A percentile compares a stretch with the other conserved stretches of the same genome.
Conservation (phyloP, 192 early-diverging fungal genomes). For the Rhizoclosmatium globosum region DNA sequence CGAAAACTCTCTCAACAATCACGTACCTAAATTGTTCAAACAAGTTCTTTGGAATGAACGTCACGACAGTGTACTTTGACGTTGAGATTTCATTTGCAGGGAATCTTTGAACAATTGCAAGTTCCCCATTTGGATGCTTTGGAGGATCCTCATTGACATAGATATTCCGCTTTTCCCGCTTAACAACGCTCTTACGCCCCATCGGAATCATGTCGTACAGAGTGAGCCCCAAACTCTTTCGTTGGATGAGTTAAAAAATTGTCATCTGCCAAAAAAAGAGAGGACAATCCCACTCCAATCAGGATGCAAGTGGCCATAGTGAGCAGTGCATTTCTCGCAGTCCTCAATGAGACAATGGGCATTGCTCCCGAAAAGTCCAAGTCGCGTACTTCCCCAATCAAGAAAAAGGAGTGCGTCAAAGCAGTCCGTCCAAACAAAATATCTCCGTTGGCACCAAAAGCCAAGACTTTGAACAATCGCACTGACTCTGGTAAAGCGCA, state of each 20-base stretch:
- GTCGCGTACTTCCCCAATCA: background rate
- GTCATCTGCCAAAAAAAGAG: background rate
- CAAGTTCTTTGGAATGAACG: slow-evolving; percentile 91
- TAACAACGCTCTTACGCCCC: background rate
- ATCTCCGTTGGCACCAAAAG: background rate
- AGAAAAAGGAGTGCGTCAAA: background rate
- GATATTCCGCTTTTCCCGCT: slow-evolving; percentile 6
- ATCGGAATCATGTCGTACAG: background rate
- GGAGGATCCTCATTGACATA: slow-evolving; percentile 28
- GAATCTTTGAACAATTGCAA: slow-evolving; percentile 47
- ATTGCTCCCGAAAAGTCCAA: slow-evolving; percentile 2
- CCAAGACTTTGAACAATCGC: background rate
- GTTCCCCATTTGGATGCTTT: background rate
- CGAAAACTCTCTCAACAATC: too few species aligned
- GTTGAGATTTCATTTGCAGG: slow-evolving; percentile 85
- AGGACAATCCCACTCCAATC: background rate
- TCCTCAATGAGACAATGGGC: slow-evolving; percentile 34
- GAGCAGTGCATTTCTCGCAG: slow-evolving; percentile 17
- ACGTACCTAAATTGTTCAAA: slow-evolving; percentile 87
- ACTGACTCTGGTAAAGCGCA: slow-evolving; percentile 24
- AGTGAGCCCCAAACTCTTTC: background rate
- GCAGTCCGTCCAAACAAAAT: background rate
- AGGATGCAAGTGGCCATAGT: background rate
- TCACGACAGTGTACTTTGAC: slow-evolving; percentile 87
- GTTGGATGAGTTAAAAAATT: background rate